phyloP scores from a whole-genome alignment of 2,329 filamentous ascomycete species.

The Nemania bipapillata region DNA sequence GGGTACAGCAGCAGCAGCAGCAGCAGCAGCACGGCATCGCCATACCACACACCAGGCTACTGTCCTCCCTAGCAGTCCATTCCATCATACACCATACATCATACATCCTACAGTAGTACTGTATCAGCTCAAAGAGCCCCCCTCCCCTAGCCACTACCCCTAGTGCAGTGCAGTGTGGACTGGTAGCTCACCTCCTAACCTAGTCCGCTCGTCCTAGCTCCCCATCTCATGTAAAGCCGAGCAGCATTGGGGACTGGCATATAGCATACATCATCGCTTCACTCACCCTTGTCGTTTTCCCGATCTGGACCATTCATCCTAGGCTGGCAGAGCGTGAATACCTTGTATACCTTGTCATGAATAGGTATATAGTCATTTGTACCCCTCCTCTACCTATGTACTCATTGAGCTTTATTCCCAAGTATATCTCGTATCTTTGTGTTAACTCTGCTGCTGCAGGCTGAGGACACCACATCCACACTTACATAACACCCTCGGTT shows the following conservation, averaged over 20 bases:
- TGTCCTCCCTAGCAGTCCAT: neutral
- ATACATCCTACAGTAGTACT: conserved; percentile 23
- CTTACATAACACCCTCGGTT: conserved; percentile 38
- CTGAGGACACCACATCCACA: conserved; percentile 19
- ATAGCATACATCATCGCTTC: conserved; percentile 32
- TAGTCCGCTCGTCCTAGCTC: conserved; percentile 35
- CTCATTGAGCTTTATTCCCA: conserved; percentile 7
- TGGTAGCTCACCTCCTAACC: conserved; percentile 19
- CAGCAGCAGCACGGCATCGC: neutral
- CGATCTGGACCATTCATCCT: conserved; percentile 18
- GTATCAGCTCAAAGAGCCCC: neutral
- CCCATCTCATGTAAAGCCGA: conserved; percentile 26
- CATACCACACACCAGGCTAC: conserved; percentile 19
- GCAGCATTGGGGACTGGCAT: conserved; percentile 17
- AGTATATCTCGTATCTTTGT: conserved; percentile 4
- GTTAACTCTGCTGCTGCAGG: conserved; percentile 5
- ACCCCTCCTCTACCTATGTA: conserved; percentile 26
- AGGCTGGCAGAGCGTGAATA: conserved; percentile 2
- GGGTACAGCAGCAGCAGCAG: too few relatives aligned
- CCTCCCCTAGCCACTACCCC: too few relatives aligned
- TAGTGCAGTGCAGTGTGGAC: neutral
- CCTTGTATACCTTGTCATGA: neutral
- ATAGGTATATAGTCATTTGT: conserved; percentile 37
- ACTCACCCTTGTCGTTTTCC: conserved; percentile 31
- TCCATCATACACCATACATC: conserved; percentile 32